A percentile compares a stretch with the other conserved stretches of the same genome.
Conservation (phyloP, 192 early-diverging fungal genomes). For the Coemansia sp. region DNA sequence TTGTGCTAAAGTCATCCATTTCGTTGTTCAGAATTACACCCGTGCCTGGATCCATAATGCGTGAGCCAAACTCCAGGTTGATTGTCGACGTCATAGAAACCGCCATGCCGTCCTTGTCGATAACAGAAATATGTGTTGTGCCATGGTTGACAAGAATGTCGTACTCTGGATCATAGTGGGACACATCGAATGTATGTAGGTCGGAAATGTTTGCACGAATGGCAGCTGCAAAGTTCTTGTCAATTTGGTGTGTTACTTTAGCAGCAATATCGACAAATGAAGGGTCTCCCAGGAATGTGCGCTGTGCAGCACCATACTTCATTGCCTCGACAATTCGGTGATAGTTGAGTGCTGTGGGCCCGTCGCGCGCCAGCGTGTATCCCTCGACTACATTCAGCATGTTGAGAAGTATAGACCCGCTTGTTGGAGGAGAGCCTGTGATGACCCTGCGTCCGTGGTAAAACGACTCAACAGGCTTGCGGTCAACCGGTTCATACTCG, state of each 20-base stretch:
- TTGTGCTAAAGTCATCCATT: conserved; percentile 93
- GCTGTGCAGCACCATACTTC: conserved; percentile 83
- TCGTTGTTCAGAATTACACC: conserved; percentile 94
- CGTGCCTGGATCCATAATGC: conserved; percentile 79
- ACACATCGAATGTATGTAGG: conserved; percentile 62
- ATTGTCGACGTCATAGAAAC: conserved; percentile 88
- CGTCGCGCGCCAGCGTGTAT: conserved; percentile 64
- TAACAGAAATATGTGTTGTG: conserved; percentile 85
- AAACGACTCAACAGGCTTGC: conserved; percentile 61
- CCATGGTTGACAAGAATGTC: conserved; percentile 79
- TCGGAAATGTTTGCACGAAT: conserved; percentile 77
- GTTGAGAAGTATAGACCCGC: conserved; percentile 79
- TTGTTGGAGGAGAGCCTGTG: conserved; percentile 73
- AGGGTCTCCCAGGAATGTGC: conserved; percentile 82
- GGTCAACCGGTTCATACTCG: conserved; percentile 63
- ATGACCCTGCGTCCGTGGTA: conserved; percentile 80
- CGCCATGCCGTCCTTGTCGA: conserved; percentile 71
- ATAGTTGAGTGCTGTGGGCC: conserved; percentile 62
- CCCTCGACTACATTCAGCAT: conserved; percentile 87
- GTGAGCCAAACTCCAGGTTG: conserved; percentile 88
- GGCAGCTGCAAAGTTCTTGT: conserved; percentile 65
- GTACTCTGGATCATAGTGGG: conserved; percentile 81
- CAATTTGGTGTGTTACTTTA: conserved; percentile 62
- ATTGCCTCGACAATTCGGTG: conserved; percentile 87
- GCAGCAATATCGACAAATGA: conserved; percentile 54